Evolutionary conservation across 371 early-diverging fungal species (phyloP), one percentile per base, ranked within the genome.

Genomic region (Apophysomyces trapeziformis): DNA sequence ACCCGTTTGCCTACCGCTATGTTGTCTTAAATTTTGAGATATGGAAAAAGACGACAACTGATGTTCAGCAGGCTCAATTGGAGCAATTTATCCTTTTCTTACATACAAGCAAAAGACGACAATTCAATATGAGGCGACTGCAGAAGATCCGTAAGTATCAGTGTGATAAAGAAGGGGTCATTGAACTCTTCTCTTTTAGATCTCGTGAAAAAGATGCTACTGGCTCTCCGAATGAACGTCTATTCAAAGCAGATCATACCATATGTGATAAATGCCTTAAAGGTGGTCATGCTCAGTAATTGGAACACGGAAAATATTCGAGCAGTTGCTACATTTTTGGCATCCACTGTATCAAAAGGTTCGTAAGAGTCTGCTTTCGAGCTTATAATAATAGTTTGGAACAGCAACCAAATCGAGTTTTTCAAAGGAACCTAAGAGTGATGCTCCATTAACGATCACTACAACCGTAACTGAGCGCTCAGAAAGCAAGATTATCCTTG

Each of bases 11-110:
- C 0, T 89, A 88, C 67, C 80, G 87, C 11, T 87, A 82, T 58
- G 68, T 92, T 7, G 78, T 92, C 66, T 63, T 92, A 56, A 91
- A 93, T 60, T 85, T 91, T 72, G 90, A 90, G 47, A 77, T 92
- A 8, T 93, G 92, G 92, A 83, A 84, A 60, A 82, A 82, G 68
- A 84, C 90, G 5, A 68, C 77, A 5, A 63, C 78, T 2, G 76
- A 83, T 7, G 87, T 92, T 1, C 92, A 93, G 67, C 70, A 79
- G 45, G 80, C 85, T 2, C 86, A 88, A 46, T 57, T 93, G 32
- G 85, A 83, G 16, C 90, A 89, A 67, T 88, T 93, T 64, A 76
- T 79, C 21, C 68, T 87, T 36, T 89, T 92, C 45, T 73, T 90
- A 38, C 79, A 85, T 35, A 80, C 82, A 16, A 91, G 90, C 63